Percentiles rank a stretch among this genome's conserved stretches.
These are phyloP conservation scores for Populus hybrid DNA, from an alignment of 441 rosid species.

Conservation along the genomic window DNA sequence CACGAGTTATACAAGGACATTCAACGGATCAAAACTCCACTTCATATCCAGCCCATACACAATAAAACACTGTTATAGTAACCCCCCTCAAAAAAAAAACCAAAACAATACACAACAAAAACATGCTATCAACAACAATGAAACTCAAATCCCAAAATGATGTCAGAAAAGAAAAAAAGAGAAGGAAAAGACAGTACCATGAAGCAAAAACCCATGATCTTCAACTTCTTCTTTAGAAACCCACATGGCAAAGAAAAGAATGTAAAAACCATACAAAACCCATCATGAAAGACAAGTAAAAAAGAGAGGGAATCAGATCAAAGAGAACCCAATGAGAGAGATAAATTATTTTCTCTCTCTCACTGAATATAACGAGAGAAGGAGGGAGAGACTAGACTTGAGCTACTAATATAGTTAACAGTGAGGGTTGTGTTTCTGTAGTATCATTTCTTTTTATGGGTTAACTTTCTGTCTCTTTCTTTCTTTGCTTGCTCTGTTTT, in stretches of 20 bases:
- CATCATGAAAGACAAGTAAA: neutral
- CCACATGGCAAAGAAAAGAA: conserved; percentile 4
- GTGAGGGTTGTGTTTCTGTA: neutral
- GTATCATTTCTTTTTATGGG: conserved; percentile 19
- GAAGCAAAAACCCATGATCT: conserved; percentile 8
- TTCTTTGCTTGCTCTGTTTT: neutral
- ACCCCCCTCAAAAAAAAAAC: neutral
- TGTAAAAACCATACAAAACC: conserved; percentile 1
- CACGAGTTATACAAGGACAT: neutral
- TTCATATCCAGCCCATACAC: neutral
- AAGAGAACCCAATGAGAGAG: conserved; percentile 12
- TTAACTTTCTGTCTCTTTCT: conserved; percentile 6
- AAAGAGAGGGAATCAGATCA: neutral
- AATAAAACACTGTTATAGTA: neutral
- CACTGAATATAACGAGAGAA: neutral
- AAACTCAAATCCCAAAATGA: conserved; percentile 17
- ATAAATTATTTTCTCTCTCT: conserved; percentile 17
- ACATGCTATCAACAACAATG: neutral
- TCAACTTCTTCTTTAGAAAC: conserved; percentile 1
- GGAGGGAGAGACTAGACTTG: neutral
- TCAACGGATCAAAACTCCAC: conserved; percentile 13
- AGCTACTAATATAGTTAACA: neutral
- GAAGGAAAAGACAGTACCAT: conserved; percentile 5
- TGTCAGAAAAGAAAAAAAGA: neutral
- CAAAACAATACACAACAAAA: neutral